phyloP scores from a whole-genome alignment of 345 rosid species.

The Cardamine occulta region DNA sequence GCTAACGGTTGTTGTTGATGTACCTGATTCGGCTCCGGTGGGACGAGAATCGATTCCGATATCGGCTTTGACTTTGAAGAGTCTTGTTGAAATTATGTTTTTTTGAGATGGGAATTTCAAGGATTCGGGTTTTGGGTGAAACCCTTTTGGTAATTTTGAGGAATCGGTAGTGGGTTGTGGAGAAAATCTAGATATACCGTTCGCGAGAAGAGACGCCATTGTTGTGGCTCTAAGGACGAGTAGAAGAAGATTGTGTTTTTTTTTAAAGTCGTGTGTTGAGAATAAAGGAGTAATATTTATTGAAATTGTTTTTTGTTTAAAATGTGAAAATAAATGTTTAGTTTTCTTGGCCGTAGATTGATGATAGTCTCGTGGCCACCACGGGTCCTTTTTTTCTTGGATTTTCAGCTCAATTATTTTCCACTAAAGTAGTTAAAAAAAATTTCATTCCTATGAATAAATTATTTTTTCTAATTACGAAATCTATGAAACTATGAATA shows the following conservation, averaged over 20 bases:
- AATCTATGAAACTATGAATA: neutral
- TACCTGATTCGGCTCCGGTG: slow-evolving; percentile 53
- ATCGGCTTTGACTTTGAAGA: slow-evolving; percentile 54
- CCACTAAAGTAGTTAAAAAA: neutral
- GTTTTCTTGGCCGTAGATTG: slow-evolving; percentile 29
- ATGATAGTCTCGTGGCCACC: slow-evolving; percentile 32
- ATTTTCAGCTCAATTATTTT: slow-evolving; percentile 1
- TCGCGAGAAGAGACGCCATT: slow-evolving; percentile 55
- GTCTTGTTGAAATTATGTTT: slow-evolving; percentile 26
- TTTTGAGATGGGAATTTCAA: slow-evolving; percentile 39
- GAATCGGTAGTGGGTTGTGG: slow-evolving; percentile 45
- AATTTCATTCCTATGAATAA: neutral
- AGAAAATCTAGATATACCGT: slow-evolving; percentile 51
- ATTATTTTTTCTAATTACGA: neutral
- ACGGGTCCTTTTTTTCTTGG: slow-evolving; percentile 2
- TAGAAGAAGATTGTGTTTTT: slow-evolving; percentile 11
- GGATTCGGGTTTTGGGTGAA: slow-evolving; percentile 45
- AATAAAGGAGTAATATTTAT: slow-evolving; percentile 5
- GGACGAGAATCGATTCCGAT: slow-evolving; percentile 50
- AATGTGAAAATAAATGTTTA: neutral
- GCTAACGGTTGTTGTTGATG: slow-evolving; percentile 42
- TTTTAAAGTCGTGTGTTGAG: slow-evolving; percentile 16
- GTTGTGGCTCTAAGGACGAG: slow-evolving; percentile 40
- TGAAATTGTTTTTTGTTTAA: neutral
- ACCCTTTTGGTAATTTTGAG: slow-evolving; percentile 40